Base-by-base conservation (phyloP, 2,329 filamentous ascomycete species). In the Aspergillus vadensis region DNA sequence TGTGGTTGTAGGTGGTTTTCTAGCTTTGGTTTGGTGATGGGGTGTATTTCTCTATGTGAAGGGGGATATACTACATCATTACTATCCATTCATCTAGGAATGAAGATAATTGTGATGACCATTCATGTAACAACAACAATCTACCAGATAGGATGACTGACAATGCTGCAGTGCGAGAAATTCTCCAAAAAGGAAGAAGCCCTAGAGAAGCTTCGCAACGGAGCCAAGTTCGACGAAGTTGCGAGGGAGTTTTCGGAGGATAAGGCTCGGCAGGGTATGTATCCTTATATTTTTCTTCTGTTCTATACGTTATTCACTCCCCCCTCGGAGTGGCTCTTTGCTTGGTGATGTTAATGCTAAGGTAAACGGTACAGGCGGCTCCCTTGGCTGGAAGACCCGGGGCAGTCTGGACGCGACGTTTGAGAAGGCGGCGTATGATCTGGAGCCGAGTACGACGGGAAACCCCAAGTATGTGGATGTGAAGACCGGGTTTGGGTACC, bases 111-210 rank as follows among this genome's bases (percentile, higher is more conserved):
- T 3, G 12, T 32, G 9, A 32, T 12, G 10, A 32, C 12, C 30
- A 12, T 32, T 10, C 30, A 32, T 32, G 10, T 32, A 32, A 12
- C 9, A 32, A 12, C 1, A 5, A 2, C 30, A 12, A 12, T 12
- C 4, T 32, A 14, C 10, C 4, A 10, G 10, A 12, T 32, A 32
- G 12, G 30, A 14, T 39, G 49, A 32, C 55, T 30, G 43, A 51
- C 44, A 2, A 10, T n/a, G 8, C 19, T 5, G 12, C 36, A 82
- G 69, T 88, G 86, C 72, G 85, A 85, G 68, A 88, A 89, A 73
- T 82, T 87, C 74, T 79, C 80, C 49, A 88, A 86, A 72, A 88
- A 88, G 69, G 86, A 88, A 78, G 85, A 88, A 72, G 86, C 86
- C 2, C 70, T 88, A 4, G 82, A 82, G 64, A 87, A 88, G 68